These are phyloP conservation scores for Cystobasidium sp. DNA, from an alignment of 1,284 basidiomycete genomes.

Conservation along the genomic window DNA sequence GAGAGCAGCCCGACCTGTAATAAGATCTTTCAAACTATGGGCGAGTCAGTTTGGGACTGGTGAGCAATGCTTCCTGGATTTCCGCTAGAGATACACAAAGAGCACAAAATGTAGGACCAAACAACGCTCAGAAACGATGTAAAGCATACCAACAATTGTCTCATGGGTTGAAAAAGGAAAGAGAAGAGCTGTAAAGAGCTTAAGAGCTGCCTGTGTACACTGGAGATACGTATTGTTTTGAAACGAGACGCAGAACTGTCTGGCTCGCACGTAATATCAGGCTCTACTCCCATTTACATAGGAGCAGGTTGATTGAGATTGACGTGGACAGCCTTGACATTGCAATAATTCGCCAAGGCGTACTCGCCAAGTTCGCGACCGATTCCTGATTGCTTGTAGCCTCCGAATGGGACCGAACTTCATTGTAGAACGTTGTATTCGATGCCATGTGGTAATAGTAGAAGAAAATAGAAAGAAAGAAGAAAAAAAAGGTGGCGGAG, in stretches of 20 bases:
- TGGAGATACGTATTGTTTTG: no score
- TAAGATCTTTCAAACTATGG: no score
- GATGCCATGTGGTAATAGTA: neutral
- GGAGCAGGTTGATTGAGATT: constrained; percentile 32
- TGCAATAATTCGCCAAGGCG: constrained; percentile 61
- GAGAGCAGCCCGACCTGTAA: no score
- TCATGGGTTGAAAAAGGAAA: no score
- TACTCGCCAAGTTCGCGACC: constrained; percentile 85
- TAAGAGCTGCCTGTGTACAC: no score
- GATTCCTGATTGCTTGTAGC: constrained; percentile 71
- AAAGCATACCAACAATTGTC: no score
- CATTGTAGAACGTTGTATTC: neutral
- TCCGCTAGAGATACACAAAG: no score
- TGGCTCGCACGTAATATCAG: neutral
- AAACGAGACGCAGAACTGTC: neutral
- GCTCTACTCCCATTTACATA: constrained; percentile 8
- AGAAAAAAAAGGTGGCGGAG: constrained; percentile 47
- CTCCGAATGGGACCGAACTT: constrained; percentile 77
- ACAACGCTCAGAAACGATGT: no score
- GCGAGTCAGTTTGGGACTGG: no score
- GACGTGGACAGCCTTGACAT: constrained; percentile 39
- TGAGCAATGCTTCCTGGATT: no score
- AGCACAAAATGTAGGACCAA: no score
- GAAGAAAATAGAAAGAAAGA: constrained; percentile 10
- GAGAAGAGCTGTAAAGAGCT: no score